phyloP scores from a whole-genome alignment of 805 yeast genomes.

The Schwanniomyces yamadae region DNA sequence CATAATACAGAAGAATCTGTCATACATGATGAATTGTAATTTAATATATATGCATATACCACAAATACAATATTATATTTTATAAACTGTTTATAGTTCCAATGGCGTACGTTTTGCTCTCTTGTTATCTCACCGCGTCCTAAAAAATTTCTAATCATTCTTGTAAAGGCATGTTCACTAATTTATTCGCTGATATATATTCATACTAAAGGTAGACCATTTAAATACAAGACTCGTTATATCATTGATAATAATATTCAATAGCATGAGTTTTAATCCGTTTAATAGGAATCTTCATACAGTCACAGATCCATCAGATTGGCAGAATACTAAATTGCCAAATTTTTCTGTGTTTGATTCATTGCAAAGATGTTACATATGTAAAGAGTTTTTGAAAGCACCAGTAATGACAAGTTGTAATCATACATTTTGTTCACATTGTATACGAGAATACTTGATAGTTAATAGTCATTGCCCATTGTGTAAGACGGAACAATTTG shows the following conservation, averaged over 20 bases:
- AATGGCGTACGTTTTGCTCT: too few species aligned
- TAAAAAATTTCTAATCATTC: too few species aligned
- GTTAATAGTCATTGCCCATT: slow-evolving; percentile 68
- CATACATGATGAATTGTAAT: slow-evolving; percentile 5
- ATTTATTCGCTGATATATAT: too few species aligned
- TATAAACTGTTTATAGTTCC: too few species aligned
- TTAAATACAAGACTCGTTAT: too few species aligned
- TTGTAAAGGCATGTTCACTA: neutral
- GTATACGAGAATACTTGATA: slow-evolving; percentile 73
- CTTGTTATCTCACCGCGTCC: too few species aligned
- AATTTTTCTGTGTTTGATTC: slow-evolving; percentile 62
- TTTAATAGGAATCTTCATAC: slow-evolving; percentile 17
- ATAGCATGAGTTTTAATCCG: slow-evolving; percentile 12
- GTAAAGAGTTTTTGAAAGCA: slow-evolving; percentile 76
- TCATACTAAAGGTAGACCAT: slow-evolving; percentile 16
- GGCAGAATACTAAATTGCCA: slow-evolving; percentile 56
- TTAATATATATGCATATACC: slow-evolving; percentile 8
- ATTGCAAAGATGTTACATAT: slow-evolving; percentile 76
- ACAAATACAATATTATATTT: too few species aligned
- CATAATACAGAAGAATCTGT: slow-evolving; percentile 6
- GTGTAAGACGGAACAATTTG: slow-evolving; percentile 69
- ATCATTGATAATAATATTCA: slow-evolving; percentile 4
- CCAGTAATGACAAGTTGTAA: slow-evolving; percentile 86
- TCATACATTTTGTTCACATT: slow-evolving; percentile 85
- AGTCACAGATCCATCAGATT: slow-evolving; percentile 72